Evolutionary conservation across 495 filamentous ascomycete genomes (phyloP).

Genomic region (Neurospora pannonica): DNA sequence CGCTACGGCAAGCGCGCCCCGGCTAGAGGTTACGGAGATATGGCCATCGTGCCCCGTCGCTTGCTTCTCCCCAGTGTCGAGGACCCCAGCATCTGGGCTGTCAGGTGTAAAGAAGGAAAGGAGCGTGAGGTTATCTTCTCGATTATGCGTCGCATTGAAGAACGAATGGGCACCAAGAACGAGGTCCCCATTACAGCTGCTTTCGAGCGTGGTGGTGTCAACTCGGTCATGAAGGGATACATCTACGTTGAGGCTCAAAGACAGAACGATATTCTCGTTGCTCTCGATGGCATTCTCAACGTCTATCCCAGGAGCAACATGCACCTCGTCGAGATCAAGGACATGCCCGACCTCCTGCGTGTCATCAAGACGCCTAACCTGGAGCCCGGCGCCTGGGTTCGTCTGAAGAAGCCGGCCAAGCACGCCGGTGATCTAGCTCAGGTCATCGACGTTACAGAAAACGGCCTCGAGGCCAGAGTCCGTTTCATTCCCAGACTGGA

Average conservation of each 20-base stretch:
- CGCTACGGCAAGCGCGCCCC: constrained; percentile 58
- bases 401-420: constrained; percentile 68
- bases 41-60: constrained; percentile 70
- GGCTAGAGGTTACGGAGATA: constrained; percentile 40
- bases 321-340: constrained; percentile 85
- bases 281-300: constrained; percentile 72
- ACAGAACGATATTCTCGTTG: constrained; percentile 73
- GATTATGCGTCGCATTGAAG: constrained; percentile 79
- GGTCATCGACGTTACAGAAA: constrained; percentile 86
- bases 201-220: constrained; percentile 73
- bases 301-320: constrained; percentile 75
- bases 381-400: constrained; percentile 82
- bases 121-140: constrained; percentile 81
- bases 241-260: constrained; percentile 88
- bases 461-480: constrained; percentile 79
- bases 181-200: constrained; percentile 74
- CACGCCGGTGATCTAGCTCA: constrained; percentile 88
- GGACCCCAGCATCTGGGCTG: constrained; percentile 92
- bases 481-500: constrained; percentile 83
- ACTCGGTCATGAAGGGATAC: constrained; percentile 73
- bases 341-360: constrained; percentile 93
- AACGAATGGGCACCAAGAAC: constrained; percentile 61
- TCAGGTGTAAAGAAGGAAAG: constrained; percentile 88
- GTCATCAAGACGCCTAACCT: constrained; percentile 80
- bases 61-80: constrained; percentile 87